Evolutionary conservation across 129 eudicot genomes (phyloP).

Genomic region (Centella asiatica): DNA sequence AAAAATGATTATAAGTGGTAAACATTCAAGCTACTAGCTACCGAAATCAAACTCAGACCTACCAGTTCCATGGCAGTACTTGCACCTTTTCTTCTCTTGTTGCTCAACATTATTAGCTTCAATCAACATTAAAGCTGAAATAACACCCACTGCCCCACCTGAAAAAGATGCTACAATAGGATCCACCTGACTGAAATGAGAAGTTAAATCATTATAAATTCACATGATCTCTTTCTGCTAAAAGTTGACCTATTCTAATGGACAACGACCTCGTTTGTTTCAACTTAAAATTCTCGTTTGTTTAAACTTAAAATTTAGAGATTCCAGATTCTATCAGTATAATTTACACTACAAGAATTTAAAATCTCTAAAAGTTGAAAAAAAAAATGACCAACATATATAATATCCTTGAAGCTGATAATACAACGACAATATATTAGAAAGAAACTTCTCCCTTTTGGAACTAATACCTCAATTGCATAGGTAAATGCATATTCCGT

Average conservation of each 20-base stretch:
- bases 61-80: slow-evolving; percentile 97
- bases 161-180: slow-evolving; percentile 97
- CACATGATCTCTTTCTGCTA: neutral
- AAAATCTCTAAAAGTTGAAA: no score
- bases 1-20: neutral
- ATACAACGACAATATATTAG: no score
- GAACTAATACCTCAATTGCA: slow-evolving; percentile 65
- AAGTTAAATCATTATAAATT: neutral
- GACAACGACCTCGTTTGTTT: no score
- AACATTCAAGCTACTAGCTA: slow-evolving; percentile 4
- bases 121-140: slow-evolving; percentile 85
- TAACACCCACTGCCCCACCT: slow-evolving; percentile 97
- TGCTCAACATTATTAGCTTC: slow-evolving; percentile 84
- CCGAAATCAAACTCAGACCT: slow-evolving; percentile 14
- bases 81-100: slow-evolving; percentile 97
- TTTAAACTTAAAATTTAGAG: no score
- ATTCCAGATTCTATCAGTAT: no score
- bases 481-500: slow-evolving; percentile 73
- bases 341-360: no score
- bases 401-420: no score
- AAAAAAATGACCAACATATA: neutral
- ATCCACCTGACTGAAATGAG: slow-evolving; percentile 75
- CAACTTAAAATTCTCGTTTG: no score
- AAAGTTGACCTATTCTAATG: neutral
- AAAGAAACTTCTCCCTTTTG: neutral